Evolutionary conservation across 2,329 filamentous ascomycete genomes (phyloP), one percentile per base, ranked within the genome.

Genomic region (Monilinia fructicola): DNA sequence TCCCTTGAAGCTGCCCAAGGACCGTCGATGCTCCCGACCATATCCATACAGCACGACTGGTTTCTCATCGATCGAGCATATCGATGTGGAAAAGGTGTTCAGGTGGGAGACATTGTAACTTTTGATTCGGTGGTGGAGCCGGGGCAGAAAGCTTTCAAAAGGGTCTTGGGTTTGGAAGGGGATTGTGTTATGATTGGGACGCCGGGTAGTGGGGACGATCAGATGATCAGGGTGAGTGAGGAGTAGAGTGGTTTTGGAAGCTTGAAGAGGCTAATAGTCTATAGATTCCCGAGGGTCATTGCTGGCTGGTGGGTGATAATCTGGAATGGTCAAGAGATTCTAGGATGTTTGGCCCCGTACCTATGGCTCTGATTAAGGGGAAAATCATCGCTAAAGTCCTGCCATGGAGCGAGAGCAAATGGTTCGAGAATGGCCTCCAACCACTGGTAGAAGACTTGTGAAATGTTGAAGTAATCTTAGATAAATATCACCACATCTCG

Each of bases 281-380:
- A 74, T 35, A 96, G 91, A 87, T 99, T 21, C 95, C 95, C 0
- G 83, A 90, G 75, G 95, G 95, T 1, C 95, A 99, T 81, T 96
- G 93, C 74, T 98, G 92, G 87, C 81, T 97, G 9, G 86, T 88
- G 3, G 95, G 95, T 3, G 95, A 99, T 78, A 98, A 98, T 77
- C 76, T 97, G 69, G 83, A 87, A 3, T 90, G 86, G 74, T 97
- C 93, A 31, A 82, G 92, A 70, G 95, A 99, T 80, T 97, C 93
- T 54, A 87, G 95, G 69, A 82, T 88, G 52, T 97, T 90, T 79
- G 95, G 95, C 0, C 92, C 95, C 0, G 77, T 99, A 38, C 95
- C 95, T 0, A 80, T 99, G 75, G 94, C 87, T 1, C 80, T 99
- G 70, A 85, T 99, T 54, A 88, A 85, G 73, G 93, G 93, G 56